Evolutionary conservation across 257 asterid genomes (phyloP).

Genomic region (Nicotiana knightiana): DNA sequence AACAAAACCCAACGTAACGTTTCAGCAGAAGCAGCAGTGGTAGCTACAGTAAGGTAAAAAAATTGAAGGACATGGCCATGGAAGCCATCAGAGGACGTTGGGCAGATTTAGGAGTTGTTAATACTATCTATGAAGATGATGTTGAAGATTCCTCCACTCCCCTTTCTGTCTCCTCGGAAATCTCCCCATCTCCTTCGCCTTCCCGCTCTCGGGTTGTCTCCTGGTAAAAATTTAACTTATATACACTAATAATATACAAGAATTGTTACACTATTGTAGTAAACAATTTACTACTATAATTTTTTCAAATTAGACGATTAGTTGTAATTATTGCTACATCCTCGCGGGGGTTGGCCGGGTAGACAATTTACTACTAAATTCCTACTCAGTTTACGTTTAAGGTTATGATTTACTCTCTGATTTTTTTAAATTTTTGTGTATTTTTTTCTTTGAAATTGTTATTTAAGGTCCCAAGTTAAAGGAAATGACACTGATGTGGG

Average conservation of each 20-base stretch:
- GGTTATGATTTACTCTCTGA: neutral
- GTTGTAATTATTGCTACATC: too few relatives aligned
- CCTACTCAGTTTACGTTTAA: neutral
- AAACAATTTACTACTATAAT: too few relatives aligned
- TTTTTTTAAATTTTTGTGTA: neutral
- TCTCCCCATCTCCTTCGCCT: conserved; percentile 34
- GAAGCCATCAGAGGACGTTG: conserved; percentile 24
- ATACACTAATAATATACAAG: too few relatives aligned
- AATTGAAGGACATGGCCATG: neutral
- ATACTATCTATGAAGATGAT: conserved; percentile 74
- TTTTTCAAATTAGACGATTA: neutral
- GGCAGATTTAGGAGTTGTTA: conserved; percentile 59
- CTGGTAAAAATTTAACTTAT: conserved; percentile 18
- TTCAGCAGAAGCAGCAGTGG: conserved; percentile 3
- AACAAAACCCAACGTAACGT: neutral
- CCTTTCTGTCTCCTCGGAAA: conserved; percentile 31
- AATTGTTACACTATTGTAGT: too few relatives aligned
- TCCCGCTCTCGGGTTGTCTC: conserved; percentile 23
- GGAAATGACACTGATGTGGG: conserved; percentile 57
- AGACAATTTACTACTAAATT: neutral
- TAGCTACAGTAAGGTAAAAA: neutral
- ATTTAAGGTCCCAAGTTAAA: conserved; percentile 31
- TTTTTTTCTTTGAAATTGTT: neutral
- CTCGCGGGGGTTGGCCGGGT: neutral
- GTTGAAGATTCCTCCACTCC: conserved; percentile 30